Percentiles rank a stretch among this genome's conserved stretches.
These are phyloP conservation scores for Xylariales sp. DNA, from an alignment of 2,329 filamentous ascomycete species.

Conservation along the genomic window DNA sequence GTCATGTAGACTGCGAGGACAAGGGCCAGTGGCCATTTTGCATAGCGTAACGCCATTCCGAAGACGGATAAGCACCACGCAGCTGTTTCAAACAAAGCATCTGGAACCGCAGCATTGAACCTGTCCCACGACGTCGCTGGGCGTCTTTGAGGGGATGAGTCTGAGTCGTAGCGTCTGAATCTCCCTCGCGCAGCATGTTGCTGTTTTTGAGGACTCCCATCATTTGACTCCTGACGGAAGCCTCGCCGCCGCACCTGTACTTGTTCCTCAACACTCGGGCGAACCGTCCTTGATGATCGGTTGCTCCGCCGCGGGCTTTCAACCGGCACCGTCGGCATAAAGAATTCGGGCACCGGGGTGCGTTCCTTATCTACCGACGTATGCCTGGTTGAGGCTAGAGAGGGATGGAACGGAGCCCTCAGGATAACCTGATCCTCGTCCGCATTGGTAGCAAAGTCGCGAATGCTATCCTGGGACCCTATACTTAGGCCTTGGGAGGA, in stretches of 20 bases:
- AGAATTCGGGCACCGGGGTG: constrained; percentile 47
- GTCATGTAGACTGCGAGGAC: constrained; percentile 58
- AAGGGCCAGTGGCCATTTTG: constrained; percentile 61
- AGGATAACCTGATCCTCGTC: constrained; percentile 53
- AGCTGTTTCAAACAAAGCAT: constrained; percentile 33
- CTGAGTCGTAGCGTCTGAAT: constrained; percentile 6
- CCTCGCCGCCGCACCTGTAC: constrained; percentile 25
- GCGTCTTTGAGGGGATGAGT: constrained; percentile 11
- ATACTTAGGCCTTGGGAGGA: constrained; percentile 36
- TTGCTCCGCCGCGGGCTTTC: constrained; percentile 33
- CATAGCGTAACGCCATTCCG: constrained; percentile 52
- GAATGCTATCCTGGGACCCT: constrained; percentile 52
- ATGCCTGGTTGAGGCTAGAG: constrained; percentile 30
- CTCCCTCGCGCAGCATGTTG: constrained; percentile 9
- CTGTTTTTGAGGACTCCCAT: constrained; percentile 17
- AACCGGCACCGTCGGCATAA: constrained; percentile 46
- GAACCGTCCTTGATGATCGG: constrained; percentile 29
- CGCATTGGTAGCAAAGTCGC: constrained; percentile 47
- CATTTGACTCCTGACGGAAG: constrained; percentile 14
- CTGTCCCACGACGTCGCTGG: constrained; percentile 23
- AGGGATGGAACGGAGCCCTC: constrained; percentile 51
- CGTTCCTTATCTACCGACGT: constrained; percentile 26
- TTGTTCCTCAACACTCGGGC: constrained; percentile 23
- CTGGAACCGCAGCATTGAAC: constrained; percentile 31
- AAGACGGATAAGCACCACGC: constrained; percentile 53